Evolutionary conservation across 306 rosid genomes (phyloP).

Genomic region (Prunus mume): DNA sequence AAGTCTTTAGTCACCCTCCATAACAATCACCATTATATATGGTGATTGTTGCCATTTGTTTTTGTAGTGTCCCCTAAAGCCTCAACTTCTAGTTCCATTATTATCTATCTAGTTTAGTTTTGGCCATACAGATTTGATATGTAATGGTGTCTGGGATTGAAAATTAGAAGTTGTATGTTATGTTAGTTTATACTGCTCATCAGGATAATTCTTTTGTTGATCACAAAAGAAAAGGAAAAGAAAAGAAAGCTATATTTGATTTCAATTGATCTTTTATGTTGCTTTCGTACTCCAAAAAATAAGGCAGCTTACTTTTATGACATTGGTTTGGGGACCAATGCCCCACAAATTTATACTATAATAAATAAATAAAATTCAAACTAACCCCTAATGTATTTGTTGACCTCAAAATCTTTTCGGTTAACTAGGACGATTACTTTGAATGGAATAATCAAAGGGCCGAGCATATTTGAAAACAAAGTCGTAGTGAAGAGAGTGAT

Average conservation of each 20-base stretch:
- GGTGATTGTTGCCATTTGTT: no score
- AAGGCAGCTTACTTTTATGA: background rate
- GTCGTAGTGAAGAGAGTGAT: no score
- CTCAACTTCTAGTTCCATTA: background rate
- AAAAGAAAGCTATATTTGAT: background rate
- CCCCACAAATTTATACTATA: background rate
- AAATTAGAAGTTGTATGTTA: background rate
- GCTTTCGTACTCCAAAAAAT: background rate
- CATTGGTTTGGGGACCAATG: background rate
- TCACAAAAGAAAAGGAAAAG: no score
- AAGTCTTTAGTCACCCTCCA: no score
- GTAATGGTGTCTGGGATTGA: background rate
- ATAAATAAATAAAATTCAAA: no score
- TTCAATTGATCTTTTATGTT: background rate
- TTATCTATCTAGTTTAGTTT: background rate
- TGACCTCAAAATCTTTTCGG: no score
- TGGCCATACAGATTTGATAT: background rate
- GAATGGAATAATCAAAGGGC: no score
- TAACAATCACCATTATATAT: no score
- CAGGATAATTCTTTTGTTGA: background rate
- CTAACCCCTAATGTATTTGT: no score
- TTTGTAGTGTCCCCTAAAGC: background rate
- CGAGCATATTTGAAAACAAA: no score
- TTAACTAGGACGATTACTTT: no score
- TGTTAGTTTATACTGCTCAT: background rate